Base-by-base conservation (phyloP, 805 yeast genomes). In the Candida lessepsii region DNA sequence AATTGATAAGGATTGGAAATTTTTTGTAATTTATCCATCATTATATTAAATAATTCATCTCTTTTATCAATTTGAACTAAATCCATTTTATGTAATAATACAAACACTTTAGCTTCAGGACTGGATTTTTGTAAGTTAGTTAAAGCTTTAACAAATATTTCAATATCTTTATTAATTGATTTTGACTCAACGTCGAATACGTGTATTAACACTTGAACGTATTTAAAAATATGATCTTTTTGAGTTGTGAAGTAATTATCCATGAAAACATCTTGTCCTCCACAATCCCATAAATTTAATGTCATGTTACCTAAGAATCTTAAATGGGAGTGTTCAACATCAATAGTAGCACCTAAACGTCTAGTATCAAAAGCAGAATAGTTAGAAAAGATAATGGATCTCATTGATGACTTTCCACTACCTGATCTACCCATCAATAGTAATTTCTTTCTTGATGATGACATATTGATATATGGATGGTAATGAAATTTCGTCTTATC, bases 361-460 rank as follows among this genome's bases (percentile, higher is more conserved):
- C 98, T 75, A 2, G 99, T 93, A 58, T 93, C 99, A 57, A 91
- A 86, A 0, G 99, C 99, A 2, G 96, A 86, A 62, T 93, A 93
- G 57, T 93, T 93, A 52, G 95, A 82, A 38, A 93, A 93, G 50
- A 93, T 93, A 46, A 93, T 91, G 33, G 96, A 87, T 52, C 98
- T 73, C 99, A 93, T 93, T 2, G 97, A 89, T 2, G 96, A 88
- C 61, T 93, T 93, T 1, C 99, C 99, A 4, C 96, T 87, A 31
- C 99, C 98, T 19, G 95, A 83, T 32, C 98, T 83, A 65, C 98
- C 97, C 86, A 80, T 65, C 27, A 70, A 51, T 27, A 72, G 60
- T 37, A 69, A 62, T 53, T 70, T 70, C 57, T 70, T 69, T 21
- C 73, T 51, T 9, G 66, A 59, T 10, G 65, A 53, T 30, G 35